Base-by-base conservation (phyloP, 2,329 filamentous ascomycete species). In the Exophiala viscosa region DNA sequence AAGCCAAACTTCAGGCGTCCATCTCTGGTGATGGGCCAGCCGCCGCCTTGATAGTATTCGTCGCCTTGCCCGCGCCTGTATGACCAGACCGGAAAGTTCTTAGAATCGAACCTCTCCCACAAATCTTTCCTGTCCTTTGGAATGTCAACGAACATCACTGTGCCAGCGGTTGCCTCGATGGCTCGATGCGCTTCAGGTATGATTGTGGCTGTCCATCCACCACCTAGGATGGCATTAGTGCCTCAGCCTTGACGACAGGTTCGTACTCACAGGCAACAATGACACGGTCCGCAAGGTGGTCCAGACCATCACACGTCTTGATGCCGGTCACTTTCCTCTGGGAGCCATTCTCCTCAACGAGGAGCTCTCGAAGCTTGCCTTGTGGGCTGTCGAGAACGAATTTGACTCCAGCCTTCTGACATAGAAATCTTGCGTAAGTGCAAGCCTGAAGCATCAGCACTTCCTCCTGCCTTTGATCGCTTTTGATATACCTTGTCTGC, bases 81-180 rank as follows among this genome's bases (percentile, higher is more conserved):
- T 40, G 57, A 53, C 67, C 67, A 72, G 6, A 67, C 64, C 1
- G 70, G 69, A 42, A 69, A 72, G 11, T 64, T 66, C 4, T 67
- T 63, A 2, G 68, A 66, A 10, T 61, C 50, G 47, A 67, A 72
- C 20, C 61, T 67, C 2, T 66, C 48, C 64, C 67, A 67, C 1
- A 73, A 61, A 36, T 68, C 65, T n/a, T 49, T 57, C 10, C 68
- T 52, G 1, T 60, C 28, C 1, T 55, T 31, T 1, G 67, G 68
- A 2, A 72, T 49, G n/a, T 69, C 61, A 17, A 72, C 65, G 14
- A 66, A 66, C 23, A 69, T 57, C 10, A 74, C 64, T 10, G 64
- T 68, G 11, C 71, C 70, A 20, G 64, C 67, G 14, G 71, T 73
- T 0, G 71, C 65, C 57, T 74, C 71, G 7, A 69, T 61, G 0